Base-by-base conservation (phyloP, 345 rosid species). In the Abelmoschus esculentus region DNA sequence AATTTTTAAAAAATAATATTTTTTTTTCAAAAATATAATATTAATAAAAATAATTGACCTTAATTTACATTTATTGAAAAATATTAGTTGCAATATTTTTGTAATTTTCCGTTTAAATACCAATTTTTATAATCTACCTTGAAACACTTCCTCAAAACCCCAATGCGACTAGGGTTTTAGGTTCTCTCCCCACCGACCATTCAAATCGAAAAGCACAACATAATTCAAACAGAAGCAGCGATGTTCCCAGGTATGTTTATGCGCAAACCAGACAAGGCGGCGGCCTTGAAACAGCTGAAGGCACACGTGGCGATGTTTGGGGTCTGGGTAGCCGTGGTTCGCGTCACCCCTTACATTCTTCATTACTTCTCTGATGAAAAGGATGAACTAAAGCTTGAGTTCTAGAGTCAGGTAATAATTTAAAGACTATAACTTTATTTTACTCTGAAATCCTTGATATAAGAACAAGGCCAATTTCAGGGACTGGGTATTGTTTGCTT, bases 191-290 rank as follows among this genome's bases (percentile, higher is more conserved):
- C 58, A 0, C 50, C 70, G n/a, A 66, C 44, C 26, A 18, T 26
- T 66, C 42, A 0, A 58, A 31, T 31, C 18, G 12, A 59, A 49
- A 49, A 50, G 29, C 40, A 59, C 69, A 61, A 55, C 44, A 47
- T 42, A 26, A 68, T n/a, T 49, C 58, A 17, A 72, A 70, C 49
- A 53, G 66, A 40, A 69, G 55, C 56, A 74, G 62, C 11, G 76
- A 92, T 92, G 98, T 92, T 92, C 83, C 90, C 93, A 9, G 91
- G 89, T 22, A 86, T 89, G 93, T 86, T 93, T 66, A 74, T 82
- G 91, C 74, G 82, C 22, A 89, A 93, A 75, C 96, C 96, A 29
- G 93, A 89, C 80, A 90, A 90, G 82, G 87, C 80, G 46, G 89
- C 49, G 75, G 98, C 96, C 64, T 79, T 90, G 86, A 92, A 86